Evolutionary conservation across 192 early-diverging fungal species (phyloP), one percentile per base, ranked within the genome.

Genomic region (Blastocladiella britannica): DNA sequence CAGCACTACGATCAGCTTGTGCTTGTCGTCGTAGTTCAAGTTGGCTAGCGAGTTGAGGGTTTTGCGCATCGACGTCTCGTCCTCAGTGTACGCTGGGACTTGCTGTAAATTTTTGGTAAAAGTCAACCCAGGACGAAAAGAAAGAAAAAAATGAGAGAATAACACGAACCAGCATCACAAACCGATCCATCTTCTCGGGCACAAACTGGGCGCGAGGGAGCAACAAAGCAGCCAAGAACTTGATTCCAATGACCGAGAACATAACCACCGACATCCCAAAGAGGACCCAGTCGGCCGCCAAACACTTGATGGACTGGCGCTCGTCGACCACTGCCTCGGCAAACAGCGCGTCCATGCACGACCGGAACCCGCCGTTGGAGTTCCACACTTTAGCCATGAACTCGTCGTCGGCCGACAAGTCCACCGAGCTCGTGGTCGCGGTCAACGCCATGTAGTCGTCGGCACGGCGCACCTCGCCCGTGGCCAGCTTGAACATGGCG

Each of bases 31-130:
- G 63, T 98, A 98, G 43, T 85, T 77, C 26, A 93, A 73, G 25
- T 67, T 72, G 1, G 91, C 85, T 26, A 98, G 70, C n/a, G 95
- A 98, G 64, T 98, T 81, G 30, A 98, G 73, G 0, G 95, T 98
- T 59, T 86, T 85, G 37, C 83, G 74, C 47, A 98, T 73, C 4
- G 95, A 98, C 24, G 83, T 86, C 62, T 98, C 95, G 58, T 85
- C 86, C 65, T 98, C 95, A 7, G 93, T 96, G 71, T 98, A 98
- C 73, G 91, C 94, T 6, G 93, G 91, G 15, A 96, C 86, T 63
- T 91, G 90, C n/a, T n/a, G n/a, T n/a, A n/a, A n/a, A n/a, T n/a
- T n/a, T n/a, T n/a, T n/a, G n/a, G n/a, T n/a, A n/a, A n/a, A n/a
- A n/a, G n/a, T n/a, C n/a, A n/a, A n/a, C n/a, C n/a, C n/a, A n/a